These are phyloP conservation scores for Chrysopogon serrulatus DNA, from an alignment of 176 grass and related monocot genomes.

Conservation along the genomic window DNA sequence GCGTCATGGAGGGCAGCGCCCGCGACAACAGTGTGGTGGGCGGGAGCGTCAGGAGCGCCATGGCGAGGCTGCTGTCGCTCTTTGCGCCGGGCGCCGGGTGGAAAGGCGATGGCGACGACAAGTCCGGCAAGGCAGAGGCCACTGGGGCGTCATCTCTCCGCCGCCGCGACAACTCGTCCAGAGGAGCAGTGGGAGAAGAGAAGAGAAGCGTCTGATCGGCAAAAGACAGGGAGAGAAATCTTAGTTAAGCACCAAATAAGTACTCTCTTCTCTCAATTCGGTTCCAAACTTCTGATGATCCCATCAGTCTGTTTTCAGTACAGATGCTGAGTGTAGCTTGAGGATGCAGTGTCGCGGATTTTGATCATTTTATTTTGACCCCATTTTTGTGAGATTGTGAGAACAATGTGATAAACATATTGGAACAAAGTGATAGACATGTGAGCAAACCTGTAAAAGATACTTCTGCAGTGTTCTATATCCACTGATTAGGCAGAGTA, in stretches of 20 bases:
- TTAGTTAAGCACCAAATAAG: background rate
- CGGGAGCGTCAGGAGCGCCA: slow-evolving; percentile 13
- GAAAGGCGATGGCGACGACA: slow-evolving; percentile 24
- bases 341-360: background rate
- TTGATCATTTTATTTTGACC: background rate
- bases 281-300: background rate
- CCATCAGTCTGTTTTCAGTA: background rate
- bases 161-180: slow-evolving; percentile 6
- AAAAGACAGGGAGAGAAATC: background rate
- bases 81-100: slow-evolving; percentile 16
- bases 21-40: background rate
- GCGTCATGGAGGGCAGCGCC: slow-evolving; percentile 40
- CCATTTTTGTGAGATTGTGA: background rate
- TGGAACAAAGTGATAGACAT: background rate
- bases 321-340: background rate
- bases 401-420: background rate
- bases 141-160: background rate
- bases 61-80: slow-evolving; percentile 34
- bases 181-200: slow-evolving; percentile 13
- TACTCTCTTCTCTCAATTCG: background rate
- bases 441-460: background rate
- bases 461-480: background rate
- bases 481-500: background rate
- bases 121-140: background rate
- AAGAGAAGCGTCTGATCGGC: slow-evolving; percentile 22